A percentile compares a stretch with the other conserved stretches of the same genome.
Conservation (phyloP, 2,329 filamentous ascomycete species). For the Xylaria sp. region DNA sequence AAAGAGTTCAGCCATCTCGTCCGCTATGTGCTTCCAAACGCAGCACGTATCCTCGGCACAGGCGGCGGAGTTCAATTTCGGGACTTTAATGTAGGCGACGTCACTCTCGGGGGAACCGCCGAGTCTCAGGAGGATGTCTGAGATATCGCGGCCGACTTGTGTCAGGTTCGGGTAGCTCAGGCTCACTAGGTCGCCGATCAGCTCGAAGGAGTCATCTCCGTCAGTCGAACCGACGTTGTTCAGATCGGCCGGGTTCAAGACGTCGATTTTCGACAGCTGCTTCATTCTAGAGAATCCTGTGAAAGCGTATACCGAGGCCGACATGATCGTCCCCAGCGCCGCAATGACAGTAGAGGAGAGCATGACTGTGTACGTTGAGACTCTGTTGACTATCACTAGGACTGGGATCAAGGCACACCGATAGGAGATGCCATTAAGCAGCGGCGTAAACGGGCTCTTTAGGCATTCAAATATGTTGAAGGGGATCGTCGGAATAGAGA, state of each 20-base stretch:
- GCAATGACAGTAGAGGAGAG: conserved; percentile 7
- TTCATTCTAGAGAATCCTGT: conserved; percentile 32
- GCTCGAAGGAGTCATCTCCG: conserved; percentile 41
- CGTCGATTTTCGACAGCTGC: conserved; percentile 37
- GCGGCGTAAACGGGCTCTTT: conserved; percentile 1
- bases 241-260: conserved; percentile 35
- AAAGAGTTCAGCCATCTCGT: conserved; percentile 54
- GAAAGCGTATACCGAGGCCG: conserved; percentile 19
- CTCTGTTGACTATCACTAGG: background rate
- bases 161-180: conserved; percentile 50
- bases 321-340: conserved; percentile 8
- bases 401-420: background rate
- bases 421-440: background rate
- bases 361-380: conserved; percentile 9
- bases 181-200: conserved; percentile 55
- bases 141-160: conserved; percentile 52
- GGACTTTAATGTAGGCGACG: conserved; percentile 38
- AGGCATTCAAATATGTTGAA: conserved; percentile 9
- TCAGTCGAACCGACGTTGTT: conserved; percentile 26
- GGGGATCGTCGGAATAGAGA: background rate
- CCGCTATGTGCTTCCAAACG: conserved; percentile 57
- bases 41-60: conserved; percentile 57
- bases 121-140: conserved; percentile 51
- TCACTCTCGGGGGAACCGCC: conserved; percentile 44
- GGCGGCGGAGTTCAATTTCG: conserved; percentile 40